Evolutionary conservation across 306 rosid genomes (phyloP).

Genomic region (Chamaecrista fasciculata): DNA sequence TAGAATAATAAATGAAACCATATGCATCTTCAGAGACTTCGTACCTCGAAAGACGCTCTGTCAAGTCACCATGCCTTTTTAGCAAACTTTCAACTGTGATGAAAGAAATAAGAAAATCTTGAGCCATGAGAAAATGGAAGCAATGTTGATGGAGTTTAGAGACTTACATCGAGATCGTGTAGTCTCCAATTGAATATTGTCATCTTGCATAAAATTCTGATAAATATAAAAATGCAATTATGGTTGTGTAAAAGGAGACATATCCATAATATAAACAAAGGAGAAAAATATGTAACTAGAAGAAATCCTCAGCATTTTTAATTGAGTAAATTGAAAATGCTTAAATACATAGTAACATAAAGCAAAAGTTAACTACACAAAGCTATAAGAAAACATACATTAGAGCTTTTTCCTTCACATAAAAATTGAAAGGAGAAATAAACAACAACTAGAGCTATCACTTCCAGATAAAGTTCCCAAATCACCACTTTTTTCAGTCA

Average conservation of each 20-base stretch:
- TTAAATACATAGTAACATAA: background rate
- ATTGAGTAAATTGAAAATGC: background rate
- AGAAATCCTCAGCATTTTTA: background rate
- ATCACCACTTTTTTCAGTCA: background rate
- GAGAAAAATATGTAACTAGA: background rate
- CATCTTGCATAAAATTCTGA: slow-evolving; percentile 75
- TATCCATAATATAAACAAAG: background rate
- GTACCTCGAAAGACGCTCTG: slow-evolving; percentile 89
- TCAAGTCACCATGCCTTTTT: slow-evolving; percentile 76
- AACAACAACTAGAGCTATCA: background rate
- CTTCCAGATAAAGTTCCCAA: background rate
- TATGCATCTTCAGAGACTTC: background rate
- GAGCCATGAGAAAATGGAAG: slow-evolving; percentile 11
- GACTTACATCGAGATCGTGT: slow-evolving; percentile 75
- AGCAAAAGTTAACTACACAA: background rate
- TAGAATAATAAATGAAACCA: background rate
- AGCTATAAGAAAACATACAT: background rate
- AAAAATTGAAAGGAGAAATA: background rate
- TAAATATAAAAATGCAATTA: slow-evolving; percentile 20
- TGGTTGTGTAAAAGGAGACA: background rate
- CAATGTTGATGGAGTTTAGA: background rate
- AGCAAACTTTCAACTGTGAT: slow-evolving; percentile 67
- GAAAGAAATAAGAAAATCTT: slow-evolving; percentile 29
- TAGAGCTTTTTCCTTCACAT: background rate
- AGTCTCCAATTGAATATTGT: slow-evolving; percentile 70